Conservation (phyloP, 192 early-diverging fungal genomes). For the Pilobolus umbonatus region DNA sequence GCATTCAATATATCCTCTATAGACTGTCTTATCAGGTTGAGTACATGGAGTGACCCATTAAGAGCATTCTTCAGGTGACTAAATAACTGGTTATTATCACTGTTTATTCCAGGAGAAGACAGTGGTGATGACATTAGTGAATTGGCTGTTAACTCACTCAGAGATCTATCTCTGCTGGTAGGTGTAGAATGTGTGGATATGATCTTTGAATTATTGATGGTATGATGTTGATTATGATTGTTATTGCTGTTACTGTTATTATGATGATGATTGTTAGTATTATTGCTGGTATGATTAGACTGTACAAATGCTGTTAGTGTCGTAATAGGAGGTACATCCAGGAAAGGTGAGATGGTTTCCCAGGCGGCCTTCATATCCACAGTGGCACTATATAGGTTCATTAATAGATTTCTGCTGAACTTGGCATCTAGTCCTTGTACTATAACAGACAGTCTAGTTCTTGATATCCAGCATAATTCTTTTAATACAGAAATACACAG, state of each 20-base stretch:
- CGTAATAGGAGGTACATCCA: background rate
- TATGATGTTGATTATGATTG: background rate
- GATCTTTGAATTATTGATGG: background rate
- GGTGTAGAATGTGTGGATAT: background rate
- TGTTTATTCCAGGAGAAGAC: background rate
- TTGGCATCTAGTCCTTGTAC: slow-evolving; percentile 24
- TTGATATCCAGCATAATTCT: slow-evolving; percentile 7
- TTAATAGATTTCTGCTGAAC: slow-evolving; percentile 15
- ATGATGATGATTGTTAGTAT: too few relatives aligned
- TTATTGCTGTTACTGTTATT: background rate
- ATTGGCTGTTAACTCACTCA: slow-evolving; percentile 14
- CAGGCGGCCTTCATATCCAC: slow-evolving; percentile 27
- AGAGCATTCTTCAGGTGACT: slow-evolving; percentile 21
- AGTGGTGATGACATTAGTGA: slow-evolving; percentile 8
- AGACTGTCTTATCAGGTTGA: slow-evolving; percentile 6
- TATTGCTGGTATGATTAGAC: background rate
- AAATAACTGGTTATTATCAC: slow-evolving; percentile 19
- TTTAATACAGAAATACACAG: slow-evolving; percentile 2
- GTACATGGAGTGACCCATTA: slow-evolving; percentile 19
- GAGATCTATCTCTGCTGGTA: slow-evolving; percentile 2
- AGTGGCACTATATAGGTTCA: slow-evolving; percentile 18
- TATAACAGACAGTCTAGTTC: slow-evolving; percentile 8
- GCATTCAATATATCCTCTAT: slow-evolving; percentile 10
- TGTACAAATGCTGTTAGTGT: background rate
- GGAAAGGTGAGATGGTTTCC: slow-evolving; percentile 10